Evolutionary conservation across 2,329 filamentous ascomycete species (phyloP).

Genomic region (Neospermospora avenae): DNA sequence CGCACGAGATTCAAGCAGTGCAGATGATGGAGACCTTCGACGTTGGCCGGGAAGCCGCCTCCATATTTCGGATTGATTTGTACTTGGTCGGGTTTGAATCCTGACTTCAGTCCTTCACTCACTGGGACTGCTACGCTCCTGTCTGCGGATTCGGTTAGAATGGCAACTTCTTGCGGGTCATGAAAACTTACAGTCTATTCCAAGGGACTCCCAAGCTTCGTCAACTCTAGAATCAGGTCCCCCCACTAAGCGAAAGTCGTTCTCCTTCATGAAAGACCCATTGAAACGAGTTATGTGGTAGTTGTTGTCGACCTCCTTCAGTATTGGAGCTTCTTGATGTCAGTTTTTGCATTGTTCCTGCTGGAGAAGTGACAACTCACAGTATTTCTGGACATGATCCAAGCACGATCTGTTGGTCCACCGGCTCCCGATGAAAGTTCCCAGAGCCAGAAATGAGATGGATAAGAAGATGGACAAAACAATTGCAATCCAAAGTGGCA

Average conservation of each 20-base stretch:
- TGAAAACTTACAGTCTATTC: constrained; percentile 45
- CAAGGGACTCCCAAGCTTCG: constrained; percentile 49
- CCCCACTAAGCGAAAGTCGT: constrained; percentile 45
- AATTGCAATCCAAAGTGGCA: constrained; percentile 11
- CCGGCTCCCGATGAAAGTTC: constrained; percentile 25
- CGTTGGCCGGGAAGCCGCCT: constrained; percentile 47
- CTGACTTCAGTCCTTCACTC: constrained; percentile 40
- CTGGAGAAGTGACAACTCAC: constrained; percentile 11
- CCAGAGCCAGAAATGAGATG: constrained; percentile 16
- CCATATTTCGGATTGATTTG: constrained; percentile 49
- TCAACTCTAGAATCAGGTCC: constrained; percentile 45
- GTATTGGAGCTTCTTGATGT: constrained; percentile 32
- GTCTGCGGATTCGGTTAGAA: constrained; percentile 31
- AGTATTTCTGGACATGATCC: constrained; percentile 27
- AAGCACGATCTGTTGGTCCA: constrained; percentile 20
- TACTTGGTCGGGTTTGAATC: constrained; percentile 46
- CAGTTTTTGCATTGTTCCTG: neutral
- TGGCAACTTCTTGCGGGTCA: neutral
- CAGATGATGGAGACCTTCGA: constrained; percentile 46
- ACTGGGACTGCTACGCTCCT: constrained; percentile 40
- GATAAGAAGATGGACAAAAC: constrained; percentile 15
- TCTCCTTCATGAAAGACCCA: constrained; percentile 50
- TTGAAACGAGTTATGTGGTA: constrained; percentile 46
- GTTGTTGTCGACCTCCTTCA: constrained; percentile 41
- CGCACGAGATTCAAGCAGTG: constrained; percentile 55